Evolutionary conservation across 192 early-diverging fungal genomes (phyloP).

Genomic region (Coemansia sp.): DNA sequence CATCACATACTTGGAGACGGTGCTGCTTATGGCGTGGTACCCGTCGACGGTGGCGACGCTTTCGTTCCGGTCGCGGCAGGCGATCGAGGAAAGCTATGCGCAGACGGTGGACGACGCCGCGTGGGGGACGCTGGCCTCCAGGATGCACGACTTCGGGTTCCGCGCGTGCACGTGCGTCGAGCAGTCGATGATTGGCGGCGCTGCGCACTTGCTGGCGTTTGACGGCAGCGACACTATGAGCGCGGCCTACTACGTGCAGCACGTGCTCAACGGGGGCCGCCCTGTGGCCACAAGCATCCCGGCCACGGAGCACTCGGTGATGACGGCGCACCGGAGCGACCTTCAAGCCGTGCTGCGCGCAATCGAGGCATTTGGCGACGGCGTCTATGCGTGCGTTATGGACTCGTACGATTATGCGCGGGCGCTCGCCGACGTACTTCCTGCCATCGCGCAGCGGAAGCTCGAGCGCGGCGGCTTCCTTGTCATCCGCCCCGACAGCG

Average conservation of each 20-base stretch:
- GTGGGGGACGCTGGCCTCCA: constrained; percentile 59
- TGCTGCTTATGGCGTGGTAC: constrained; percentile 87
- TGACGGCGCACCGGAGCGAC: constrained; percentile 76
- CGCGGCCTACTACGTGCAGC: constrained; percentile 80
- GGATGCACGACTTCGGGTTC: constrained; percentile 93
- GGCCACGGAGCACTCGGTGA: constrained; percentile 90
- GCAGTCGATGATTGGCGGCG: constrained; percentile 84
- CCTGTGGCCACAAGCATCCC: constrained; percentile 80
- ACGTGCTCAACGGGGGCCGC: constrained; percentile 70
- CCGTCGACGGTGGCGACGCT: constrained; percentile 85
- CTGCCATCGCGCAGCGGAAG: constrained; percentile 67
- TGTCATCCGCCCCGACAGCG: constrained; percentile 84
- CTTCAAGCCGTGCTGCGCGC: constrained; percentile 68
- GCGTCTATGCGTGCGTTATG: constrained; percentile 87
- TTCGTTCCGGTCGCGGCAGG: constrained; percentile 65
- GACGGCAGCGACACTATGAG: constrained; percentile 79
- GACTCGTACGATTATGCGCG: constrained; percentile 85
- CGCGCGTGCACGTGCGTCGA: constrained; percentile 84
- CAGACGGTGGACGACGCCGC: constrained; percentile 66
- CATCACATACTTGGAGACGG: constrained; percentile 82
- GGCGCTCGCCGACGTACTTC: constrained; percentile 75
- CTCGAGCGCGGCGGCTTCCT: constrained; percentile 76
- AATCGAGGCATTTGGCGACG: constrained; percentile 69
- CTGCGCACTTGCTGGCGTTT: constrained; percentile 84
- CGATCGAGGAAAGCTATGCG: constrained; percentile 65